Evolutionary conservation across 2,329 filamentous ascomycete species (phyloP).

Genomic region (Curvularia hawaiiensis): DNA sequence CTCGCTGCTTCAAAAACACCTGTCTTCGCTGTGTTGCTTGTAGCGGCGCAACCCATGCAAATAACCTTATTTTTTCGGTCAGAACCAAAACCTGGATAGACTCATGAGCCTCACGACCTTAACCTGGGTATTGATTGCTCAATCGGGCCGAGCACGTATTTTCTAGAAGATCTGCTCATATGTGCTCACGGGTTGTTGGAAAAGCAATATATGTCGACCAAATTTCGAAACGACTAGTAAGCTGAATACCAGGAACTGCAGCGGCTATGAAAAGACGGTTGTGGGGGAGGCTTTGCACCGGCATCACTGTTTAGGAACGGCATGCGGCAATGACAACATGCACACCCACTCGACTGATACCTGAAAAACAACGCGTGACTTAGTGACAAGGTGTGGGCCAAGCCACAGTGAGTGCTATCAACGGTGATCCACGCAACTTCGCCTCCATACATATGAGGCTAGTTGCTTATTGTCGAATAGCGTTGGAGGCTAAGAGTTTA

Average conservation of each 20-base stretch:
- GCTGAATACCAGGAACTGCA: slow-evolving; percentile 8
- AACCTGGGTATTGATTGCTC: slow-evolving; percentile 25
- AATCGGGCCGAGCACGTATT: slow-evolving; percentile 18
- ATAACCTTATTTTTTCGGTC: background rate
- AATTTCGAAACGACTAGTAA: slow-evolving; percentile 28
- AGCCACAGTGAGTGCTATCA: background rate
- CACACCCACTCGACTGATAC: background rate
- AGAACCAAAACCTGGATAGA: slow-evolving; percentile 10
- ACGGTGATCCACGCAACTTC: slow-evolving; percentile 10
- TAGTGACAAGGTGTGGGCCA: background rate
- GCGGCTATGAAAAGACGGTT: background rate
- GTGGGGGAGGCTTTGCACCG: slow-evolving; percentile 1
- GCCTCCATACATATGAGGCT: slow-evolving; percentile 17
- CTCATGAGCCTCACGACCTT: slow-evolving; percentile 30
- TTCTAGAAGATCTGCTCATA: slow-evolving; percentile 31
- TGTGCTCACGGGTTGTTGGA: slow-evolving; percentile 18
- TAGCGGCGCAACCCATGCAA: slow-evolving; percentile 10
- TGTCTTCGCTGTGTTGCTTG: background rate
- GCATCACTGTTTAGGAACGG: background rate
- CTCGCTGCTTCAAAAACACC: background rate
- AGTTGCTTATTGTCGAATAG: slow-evolving; percentile 14
- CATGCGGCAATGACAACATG: slow-evolving; percentile 4
- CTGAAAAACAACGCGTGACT: slow-evolving; percentile 5
- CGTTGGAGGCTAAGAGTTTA: slow-evolving; percentile 6
- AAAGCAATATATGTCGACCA: slow-evolving; percentile 26